These are phyloP conservation scores for Grammothele lineata DNA, from an alignment of 768 basidiomycete species.

Conservation along the genomic window DNA sequence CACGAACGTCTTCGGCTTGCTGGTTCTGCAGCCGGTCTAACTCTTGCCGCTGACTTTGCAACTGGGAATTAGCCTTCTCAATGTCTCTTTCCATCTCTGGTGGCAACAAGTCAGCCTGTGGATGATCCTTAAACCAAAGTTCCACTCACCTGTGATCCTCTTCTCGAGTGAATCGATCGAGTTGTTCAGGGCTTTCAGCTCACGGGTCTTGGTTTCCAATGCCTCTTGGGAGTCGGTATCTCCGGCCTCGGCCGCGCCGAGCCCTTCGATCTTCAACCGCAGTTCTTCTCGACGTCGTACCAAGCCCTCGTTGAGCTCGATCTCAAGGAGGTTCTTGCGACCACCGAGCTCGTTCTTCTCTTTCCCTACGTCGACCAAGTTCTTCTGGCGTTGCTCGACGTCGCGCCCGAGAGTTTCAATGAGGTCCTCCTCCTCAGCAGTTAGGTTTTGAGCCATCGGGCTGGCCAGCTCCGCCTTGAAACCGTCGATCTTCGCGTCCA, in stretches of 20 bases:
- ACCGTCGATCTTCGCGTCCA: conserved; percentile 60
- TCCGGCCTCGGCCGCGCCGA: conserved; percentile 58
- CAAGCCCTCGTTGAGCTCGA: conserved; percentile 89
- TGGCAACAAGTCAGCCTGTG: neutral
- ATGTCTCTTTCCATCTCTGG: conserved; percentile 69
- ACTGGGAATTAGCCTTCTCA: conserved; percentile 54
- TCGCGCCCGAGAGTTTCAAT: conserved; percentile 70
- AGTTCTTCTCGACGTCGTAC: conserved; percentile 78
- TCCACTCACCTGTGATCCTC: conserved; percentile 51
- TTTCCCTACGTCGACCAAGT: conserved; percentile 63
- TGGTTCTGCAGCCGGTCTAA: conserved; percentile 77
- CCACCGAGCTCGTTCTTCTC: conserved; percentile 59
- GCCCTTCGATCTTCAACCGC: conserved; percentile 64
- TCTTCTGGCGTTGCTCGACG: conserved; percentile 69
- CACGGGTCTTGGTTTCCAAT: conserved; percentile 62
- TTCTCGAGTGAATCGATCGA: conserved; percentile 63
- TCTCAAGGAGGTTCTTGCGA: conserved; percentile 78
- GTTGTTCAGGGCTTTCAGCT: conserved; percentile 61
- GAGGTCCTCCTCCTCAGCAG: conserved; percentile 60
- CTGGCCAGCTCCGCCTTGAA: conserved; percentile 67
- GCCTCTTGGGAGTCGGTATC: conserved; percentile 58
- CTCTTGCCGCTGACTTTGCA: conserved; percentile 61
- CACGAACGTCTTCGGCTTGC: conserved; percentile 82
- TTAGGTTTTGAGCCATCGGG: conserved; percentile 72
- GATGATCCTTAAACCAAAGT: neutral